Conservation (phyloP, 805 yeast species). For the Torulaspora delbrueckii region DNA sequence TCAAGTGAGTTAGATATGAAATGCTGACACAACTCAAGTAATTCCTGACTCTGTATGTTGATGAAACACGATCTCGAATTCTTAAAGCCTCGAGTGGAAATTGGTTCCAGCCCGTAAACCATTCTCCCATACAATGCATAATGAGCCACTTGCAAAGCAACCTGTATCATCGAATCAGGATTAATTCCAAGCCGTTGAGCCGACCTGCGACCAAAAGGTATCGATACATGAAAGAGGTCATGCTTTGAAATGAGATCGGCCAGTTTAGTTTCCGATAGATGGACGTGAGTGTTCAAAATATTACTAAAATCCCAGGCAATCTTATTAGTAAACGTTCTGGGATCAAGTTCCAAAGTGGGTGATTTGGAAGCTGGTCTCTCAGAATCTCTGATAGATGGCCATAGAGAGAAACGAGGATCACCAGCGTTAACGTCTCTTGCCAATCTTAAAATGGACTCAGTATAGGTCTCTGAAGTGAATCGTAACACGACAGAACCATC, state of each 20-base stretch:
- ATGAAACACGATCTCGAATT: constrained; percentile 68
- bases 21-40: constrained; percentile 49
- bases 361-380: not conserved
- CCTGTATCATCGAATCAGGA: constrained; percentile 86
- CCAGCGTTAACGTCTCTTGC: constrained; percentile 73
- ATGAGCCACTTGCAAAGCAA: constrained; percentile 86
- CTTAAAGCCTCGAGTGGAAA: constrained; percentile 65
- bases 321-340: constrained; percentile 21
- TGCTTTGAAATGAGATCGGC: constrained; percentile 77
- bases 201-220: constrained; percentile 72
- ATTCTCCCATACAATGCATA: constrained; percentile 87
- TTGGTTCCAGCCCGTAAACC: constrained; percentile 86
- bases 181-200: constrained; percentile 76
- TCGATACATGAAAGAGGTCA: constrained; percentile 70
- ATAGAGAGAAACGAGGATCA: constrained; percentile 36
- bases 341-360: constrained; percentile 18
- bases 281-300: constrained; percentile 42
- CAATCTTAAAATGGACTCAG: constrained; percentile 80
- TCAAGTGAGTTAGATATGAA: constrained; percentile 53
- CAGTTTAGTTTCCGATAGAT: constrained; percentile 84
- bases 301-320: constrained; percentile 38
- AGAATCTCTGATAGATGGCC: constrained; percentile 27
- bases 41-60: constrained; percentile 56
- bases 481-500: constrained; percentile 90
- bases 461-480: constrained; percentile 82